Evolutionary conservation across 257 asterid genomes (phyloP).

Genomic region (Fraxinus quadrangulata): DNA sequence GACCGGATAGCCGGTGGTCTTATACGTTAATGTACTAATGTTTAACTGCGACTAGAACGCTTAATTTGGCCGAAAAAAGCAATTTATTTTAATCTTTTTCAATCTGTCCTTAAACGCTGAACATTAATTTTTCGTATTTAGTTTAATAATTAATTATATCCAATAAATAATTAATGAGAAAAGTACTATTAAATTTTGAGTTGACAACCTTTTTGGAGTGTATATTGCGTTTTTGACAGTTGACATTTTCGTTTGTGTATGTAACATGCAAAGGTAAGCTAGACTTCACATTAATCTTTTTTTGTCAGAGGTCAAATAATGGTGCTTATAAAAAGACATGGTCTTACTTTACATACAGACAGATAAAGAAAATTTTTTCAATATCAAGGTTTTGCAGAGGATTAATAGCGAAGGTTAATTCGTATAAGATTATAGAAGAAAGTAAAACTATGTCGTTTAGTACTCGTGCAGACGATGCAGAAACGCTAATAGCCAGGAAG

Average conservation of each 20-base stretch:
- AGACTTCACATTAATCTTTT: not conserved
- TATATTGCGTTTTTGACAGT: conserved; percentile 33
- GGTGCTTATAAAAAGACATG: conserved; percentile 28
- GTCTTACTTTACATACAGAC: not conserved
- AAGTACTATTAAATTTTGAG: not conserved
- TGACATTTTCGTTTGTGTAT: conserved; percentile 42
- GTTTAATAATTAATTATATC: not conserved
- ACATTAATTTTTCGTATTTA: conserved; percentile 13
- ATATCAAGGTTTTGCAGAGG: not conserved
- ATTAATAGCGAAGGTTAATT: not conserved
- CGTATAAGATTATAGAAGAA: conserved; percentile 17
- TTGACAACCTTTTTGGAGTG: conserved; percentile 19
- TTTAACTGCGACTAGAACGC: not conserved
- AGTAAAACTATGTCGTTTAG: not conserved
- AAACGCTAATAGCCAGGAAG: conserved; percentile 14
- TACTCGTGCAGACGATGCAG: conserved; percentile 12
- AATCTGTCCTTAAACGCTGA: not conserved
- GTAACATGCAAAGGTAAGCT: conserved; percentile 40
- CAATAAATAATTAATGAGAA: not conserved
- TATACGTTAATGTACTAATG: not conserved
- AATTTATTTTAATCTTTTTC: not conserved
- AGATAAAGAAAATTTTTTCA: not conserved
- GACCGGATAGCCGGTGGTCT: conserved; percentile 11
- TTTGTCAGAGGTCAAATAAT: conserved; percentile 25
- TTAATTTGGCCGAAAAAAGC: conserved; percentile 11